Percentiles rank a stretch among this genome's conserved stretches.
Conservation (phyloP, 805 yeast species). For the Spathaspora boniae region DNA sequence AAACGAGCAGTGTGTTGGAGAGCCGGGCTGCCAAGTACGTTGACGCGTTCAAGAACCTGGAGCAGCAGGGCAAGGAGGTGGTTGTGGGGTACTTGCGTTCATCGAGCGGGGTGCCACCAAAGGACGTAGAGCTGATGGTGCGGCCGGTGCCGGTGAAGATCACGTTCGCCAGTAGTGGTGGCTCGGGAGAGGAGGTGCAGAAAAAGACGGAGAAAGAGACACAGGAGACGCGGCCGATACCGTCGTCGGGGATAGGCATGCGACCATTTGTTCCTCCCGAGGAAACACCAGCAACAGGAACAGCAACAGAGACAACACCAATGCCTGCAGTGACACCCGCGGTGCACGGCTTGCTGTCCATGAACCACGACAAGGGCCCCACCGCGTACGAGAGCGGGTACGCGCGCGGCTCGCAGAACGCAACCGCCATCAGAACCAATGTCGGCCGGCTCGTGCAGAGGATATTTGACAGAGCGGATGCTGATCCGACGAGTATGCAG, state of each 20-base stretch:
- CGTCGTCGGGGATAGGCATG: not conserved
- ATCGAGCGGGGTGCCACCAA: conserved; percentile 17
- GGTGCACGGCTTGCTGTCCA: conserved; percentile 6
- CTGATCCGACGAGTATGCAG: conserved; percentile 5
- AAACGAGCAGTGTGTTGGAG: conserved; percentile 49
- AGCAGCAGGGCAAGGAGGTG: conserved; percentile 33
- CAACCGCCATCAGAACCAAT: conserved; percentile 19
- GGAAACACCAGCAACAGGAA: not conserved
- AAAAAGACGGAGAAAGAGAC: not conserved
- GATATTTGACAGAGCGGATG: conserved; percentile 4
- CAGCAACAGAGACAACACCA: not conserved
- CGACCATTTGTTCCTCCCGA: not conserved
- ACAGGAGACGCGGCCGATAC: not conserved
- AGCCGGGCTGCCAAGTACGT: conserved; percentile 44
- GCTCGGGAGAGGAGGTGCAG: too few species aligned
- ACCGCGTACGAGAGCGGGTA: conserved; percentile 35
- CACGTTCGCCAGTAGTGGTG: conserved; percentile 22
- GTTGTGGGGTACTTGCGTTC: conserved; percentile 24
- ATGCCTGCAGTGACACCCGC: not conserved
- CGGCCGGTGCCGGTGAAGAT: conserved; percentile 24
- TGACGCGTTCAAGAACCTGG: conserved; percentile 37
- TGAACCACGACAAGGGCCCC: conserved; percentile 20
- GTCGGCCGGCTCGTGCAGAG: conserved; percentile 11
- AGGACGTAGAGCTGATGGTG: conserved; percentile 16
- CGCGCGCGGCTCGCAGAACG: conserved; percentile 28